A percentile compares a stretch with the other conserved stretches of the same genome.
These are phyloP conservation scores for Ettlia oleoabundans DNA, from an alignment of 139 green algal genomes.

Conservation along the genomic window DNA sequence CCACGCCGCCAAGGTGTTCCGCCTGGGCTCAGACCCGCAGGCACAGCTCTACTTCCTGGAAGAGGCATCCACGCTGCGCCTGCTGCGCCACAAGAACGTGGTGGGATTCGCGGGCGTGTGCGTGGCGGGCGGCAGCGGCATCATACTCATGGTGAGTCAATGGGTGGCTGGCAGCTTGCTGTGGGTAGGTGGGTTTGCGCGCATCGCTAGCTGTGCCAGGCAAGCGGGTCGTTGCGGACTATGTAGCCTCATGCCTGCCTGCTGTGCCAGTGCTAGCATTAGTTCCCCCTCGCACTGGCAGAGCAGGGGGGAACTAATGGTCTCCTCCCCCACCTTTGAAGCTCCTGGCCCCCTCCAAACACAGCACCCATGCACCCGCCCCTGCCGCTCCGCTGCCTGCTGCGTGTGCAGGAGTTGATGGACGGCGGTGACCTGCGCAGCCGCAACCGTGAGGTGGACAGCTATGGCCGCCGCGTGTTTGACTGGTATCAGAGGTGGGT, in stretches of 20 bases:
- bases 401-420: conserved; percentile 13
- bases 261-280: too few species aligned
- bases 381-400: too few species aligned
- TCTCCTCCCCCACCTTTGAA: too few species aligned
- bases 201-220: too few species aligned
- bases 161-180: too few species aligned
- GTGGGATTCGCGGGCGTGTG: conserved; percentile 39
- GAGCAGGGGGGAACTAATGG: too few species aligned
- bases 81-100: conserved; percentile 27
- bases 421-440: conserved; percentile 16
- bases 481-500: conserved; percentile 25
- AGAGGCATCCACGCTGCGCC: conserved; percentile 33
- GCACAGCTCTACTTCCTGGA: conserved; percentile 24
- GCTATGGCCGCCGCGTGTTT: not conserved
- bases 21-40: conserved; percentile 12
- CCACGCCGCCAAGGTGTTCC: conserved; percentile 29
- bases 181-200: not conserved
- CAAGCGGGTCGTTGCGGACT: too few species aligned
- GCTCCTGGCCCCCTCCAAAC: too few species aligned
- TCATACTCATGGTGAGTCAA: conserved; percentile 24
- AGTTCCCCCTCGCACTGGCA: too few species aligned
- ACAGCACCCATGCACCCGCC: too few species aligned
- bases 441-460: conserved; percentile 7
- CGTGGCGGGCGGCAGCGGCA: conserved; percentile 9
- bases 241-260: too few species aligned